Conservation (phyloP, 2,329 filamentous ascomycete species). For the Aspergillus intermedius region DNA sequence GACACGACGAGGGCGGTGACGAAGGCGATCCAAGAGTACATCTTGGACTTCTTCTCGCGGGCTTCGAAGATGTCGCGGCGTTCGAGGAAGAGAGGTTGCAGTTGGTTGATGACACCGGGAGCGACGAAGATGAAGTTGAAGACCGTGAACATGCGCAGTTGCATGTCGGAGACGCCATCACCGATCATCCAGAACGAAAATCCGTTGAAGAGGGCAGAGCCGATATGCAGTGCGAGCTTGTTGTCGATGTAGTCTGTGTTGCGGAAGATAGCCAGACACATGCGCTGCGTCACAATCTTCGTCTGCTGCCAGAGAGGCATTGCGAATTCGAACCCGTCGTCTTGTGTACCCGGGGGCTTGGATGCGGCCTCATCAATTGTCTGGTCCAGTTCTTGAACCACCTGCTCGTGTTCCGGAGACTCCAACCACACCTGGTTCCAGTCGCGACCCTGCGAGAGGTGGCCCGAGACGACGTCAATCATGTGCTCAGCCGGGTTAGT, state of each 20-base stretch:
- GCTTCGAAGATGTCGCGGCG: constrained; percentile 59
- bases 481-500: constrained; percentile 58
- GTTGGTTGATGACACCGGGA: constrained; percentile 36
- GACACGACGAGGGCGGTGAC: constrained; percentile 61
- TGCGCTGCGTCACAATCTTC: constrained; percentile 58
- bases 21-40: constrained; percentile 71
- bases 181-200: constrained; percentile 64
- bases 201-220: constrained; percentile 43
- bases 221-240: constrained; percentile 53
- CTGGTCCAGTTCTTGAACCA: constrained; percentile 57
- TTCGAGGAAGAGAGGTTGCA: constrained; percentile 66
- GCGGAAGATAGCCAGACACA: constrained; percentile 59
- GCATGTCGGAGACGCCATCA: constrained; percentile 57
- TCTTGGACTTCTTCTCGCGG: constrained; percentile 63
- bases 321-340: constrained; percentile 55
- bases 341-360: constrained; percentile 39
- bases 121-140: constrained; percentile 57
- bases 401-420: constrained; percentile 52
- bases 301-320: constrained; percentile 58
- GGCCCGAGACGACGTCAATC: constrained; percentile 45
- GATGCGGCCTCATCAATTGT: constrained; percentile 47
- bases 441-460: constrained; percentile 48
- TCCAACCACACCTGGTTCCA: constrained; percentile 68
- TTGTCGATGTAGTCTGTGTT: constrained; percentile 62
- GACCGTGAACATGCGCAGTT: constrained; percentile 64